A percentile compares a stretch with the other conserved stretches of the same genome.
Evolutionary conservation across 345 rosid genomes (phyloP).

Genomic region (Rhodomyrtus tomentosa): DNA sequence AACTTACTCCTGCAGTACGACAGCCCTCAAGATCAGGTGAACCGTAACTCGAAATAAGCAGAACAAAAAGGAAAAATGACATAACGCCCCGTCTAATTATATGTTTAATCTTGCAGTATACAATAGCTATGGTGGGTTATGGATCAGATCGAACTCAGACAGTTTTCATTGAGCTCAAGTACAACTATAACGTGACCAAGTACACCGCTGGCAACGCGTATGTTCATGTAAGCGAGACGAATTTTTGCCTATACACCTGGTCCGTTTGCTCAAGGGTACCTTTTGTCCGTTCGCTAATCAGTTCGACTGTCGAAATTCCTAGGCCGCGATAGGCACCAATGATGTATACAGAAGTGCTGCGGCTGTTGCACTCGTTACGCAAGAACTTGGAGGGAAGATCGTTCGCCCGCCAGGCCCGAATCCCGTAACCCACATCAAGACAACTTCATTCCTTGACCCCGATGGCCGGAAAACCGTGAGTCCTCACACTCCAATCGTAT

Average conservation of each 20-base stretch:
- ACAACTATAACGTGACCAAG: constrained; percentile 23
- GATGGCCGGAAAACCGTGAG: constrained; percentile 36
- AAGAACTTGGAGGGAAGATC: constrained; percentile 35
- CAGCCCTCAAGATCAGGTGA: constrained; percentile 25
- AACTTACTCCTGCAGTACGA: constrained; percentile 18
- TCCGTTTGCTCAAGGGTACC: background rate
- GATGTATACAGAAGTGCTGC: constrained; percentile 35
- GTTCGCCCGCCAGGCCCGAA: constrained; percentile 25
- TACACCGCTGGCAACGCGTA: constrained; percentile 31
- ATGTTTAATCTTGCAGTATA: constrained; percentile 9
- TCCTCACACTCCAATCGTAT: background rate
- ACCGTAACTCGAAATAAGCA: background rate
- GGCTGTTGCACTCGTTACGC: constrained; percentile 18
- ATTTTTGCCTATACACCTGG: background rate
- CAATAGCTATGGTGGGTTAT: constrained; percentile 39
- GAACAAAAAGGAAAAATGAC: background rate
- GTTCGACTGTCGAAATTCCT: background rate
- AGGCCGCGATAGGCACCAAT: constrained; percentile 27
- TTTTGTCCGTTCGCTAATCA: background rate
- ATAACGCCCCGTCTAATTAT: background rate
- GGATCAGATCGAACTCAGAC: constrained; percentile 23
- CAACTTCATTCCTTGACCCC: constrained; percentile 29
- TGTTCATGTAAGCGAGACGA: constrained; percentile 9
- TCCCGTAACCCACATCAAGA: constrained; percentile 22
- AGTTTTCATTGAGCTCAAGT: constrained; percentile 26